Base-by-base conservation (phyloP, 148 eudicot species). In the Rhododendron kiyosumense region DNA sequence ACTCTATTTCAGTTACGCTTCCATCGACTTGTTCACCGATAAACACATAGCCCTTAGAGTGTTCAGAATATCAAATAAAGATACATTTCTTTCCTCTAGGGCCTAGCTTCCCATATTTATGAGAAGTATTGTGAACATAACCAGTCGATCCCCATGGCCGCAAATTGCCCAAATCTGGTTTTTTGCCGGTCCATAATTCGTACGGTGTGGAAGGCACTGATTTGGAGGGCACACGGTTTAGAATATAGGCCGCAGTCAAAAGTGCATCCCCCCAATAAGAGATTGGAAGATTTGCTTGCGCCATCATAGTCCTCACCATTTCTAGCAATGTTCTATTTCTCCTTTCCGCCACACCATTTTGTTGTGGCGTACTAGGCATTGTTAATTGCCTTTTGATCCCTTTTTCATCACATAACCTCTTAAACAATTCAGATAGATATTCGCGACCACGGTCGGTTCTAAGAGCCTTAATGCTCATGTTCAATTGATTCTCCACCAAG, bases 31-130 rank as follows among this genome's bases (percentile, higher is more conserved):
- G 43, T 46, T 52, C n/a, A 77, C 69, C 45, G 13, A 48, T 11
- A 32, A 84, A 73, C 71, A 84, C 80, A 48, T 74, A 74, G 14
- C 69, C 63, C 7, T 75, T 84, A 7, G 86, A 84, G 65, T 84
- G 26, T 6, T 84, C 30, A 4, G 51, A 48, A 14, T 48, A 48
- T 48, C 51, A 2, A 48, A 48, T 48, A 48, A 2, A 57, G 67
- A 17, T 77, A 52, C 12, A 73, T 2, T 57, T 84, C 69, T 57
- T 52, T 15, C 73, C 28, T 34, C 43, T 49, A 13, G 11, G 28
- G 46, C 13, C 38, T n/a, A 51, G 2, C 57, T 51, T 51, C 18
- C 57, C 57, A 51, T 51, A 51, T 14, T 51, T 4, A 51, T 51
- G 57, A 51, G 57, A 51, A 34, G 49, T 32, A 45, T 49, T 20